Percentiles rank a stretch among this genome's conserved stretches.
These are phyloP conservation scores for Luffa acutangula DNA, from an alignment of 306 rosid species.

Conservation along the genomic window DNA sequence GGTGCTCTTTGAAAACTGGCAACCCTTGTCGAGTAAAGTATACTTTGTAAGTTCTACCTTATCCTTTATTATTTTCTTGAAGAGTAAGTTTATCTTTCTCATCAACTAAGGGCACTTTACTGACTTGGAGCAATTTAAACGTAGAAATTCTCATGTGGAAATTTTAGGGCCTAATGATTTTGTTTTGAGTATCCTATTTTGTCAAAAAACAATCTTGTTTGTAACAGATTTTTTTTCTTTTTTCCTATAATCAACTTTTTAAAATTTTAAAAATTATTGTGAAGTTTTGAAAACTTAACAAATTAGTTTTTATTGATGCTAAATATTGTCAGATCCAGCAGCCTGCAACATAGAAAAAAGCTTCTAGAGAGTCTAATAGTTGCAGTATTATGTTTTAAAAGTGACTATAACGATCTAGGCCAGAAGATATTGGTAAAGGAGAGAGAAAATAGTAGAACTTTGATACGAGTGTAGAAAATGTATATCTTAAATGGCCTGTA, in stretches of 20 bases:
- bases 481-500: background rate
- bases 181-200: background rate
- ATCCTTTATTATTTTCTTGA: background rate
- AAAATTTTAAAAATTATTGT: too few species aligned
- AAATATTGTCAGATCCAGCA: background rate
- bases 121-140: background rate
- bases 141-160: background rate
- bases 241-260: background rate
- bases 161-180: background rate
- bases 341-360: background rate
- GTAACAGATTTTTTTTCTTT: background rate
- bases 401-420: background rate
- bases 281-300: background rate
- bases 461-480: background rate
- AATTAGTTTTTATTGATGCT: background rate
- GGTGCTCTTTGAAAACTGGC: constrained; percentile 68
- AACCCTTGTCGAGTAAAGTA: constrained; percentile 73
- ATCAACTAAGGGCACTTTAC: background rate
- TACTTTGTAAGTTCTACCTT: constrained; percentile 66
- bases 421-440: background rate
- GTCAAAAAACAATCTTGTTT: background rate
- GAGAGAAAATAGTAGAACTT: background rate
- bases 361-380: background rate
- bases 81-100: background rate
- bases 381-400: background rate